Base-by-base conservation (phyloP, 2,329 filamentous ascomycete genomes). In the Pseudogymnoascus sp. region DNA sequence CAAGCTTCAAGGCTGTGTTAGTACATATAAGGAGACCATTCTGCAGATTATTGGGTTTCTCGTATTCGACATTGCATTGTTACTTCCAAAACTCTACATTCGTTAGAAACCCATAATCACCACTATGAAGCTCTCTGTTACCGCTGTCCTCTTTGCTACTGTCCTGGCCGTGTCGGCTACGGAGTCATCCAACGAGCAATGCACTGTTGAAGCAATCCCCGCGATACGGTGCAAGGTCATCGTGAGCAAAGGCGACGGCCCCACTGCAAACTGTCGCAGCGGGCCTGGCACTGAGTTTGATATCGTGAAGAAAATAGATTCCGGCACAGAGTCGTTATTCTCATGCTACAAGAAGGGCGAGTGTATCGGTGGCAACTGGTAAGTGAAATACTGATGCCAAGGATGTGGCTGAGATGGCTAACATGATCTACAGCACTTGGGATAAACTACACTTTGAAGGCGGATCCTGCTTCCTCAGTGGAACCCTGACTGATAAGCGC, bases 281-380 rank as follows among this genome's bases (percentile, higher is more conserved):
- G 43, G 43, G 25, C 43, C 43, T 14, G 43, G 43, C 8, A 50
- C 43, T 14, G 25, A 50, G 4, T 50, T 11, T 8, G 22, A 22
- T 8, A 25, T 50, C 8, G 43, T 25, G 30, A 50, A 28, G 14
- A 50, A 50, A n/a, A 6, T 50, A 4, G 22, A 28, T n/a, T 14
- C 22, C 14, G 43, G 6, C 11, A n/a, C 43, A 16, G 16, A 25
- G n/a, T 8, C 28, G 6, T 11, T 16, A n/a, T 50, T 50, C 43
- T 50, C 43, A 30, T 50, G 43, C 43, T 50, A 50, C 43, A 30
- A 50, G 43, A 50, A 50, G 43, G 43, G 43, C 43, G 25, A 28
- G 22, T 50, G 43, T 30, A 8, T 50, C n/a, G 25, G 16, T 50
- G n/a, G 25, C 4, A 50, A 50, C 43, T 50, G 43, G 43, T 50